These are phyloP conservation scores for Vitis hybrid DNA, from an alignment of 177 flowering plant species.

Conservation along the genomic window DNA sequence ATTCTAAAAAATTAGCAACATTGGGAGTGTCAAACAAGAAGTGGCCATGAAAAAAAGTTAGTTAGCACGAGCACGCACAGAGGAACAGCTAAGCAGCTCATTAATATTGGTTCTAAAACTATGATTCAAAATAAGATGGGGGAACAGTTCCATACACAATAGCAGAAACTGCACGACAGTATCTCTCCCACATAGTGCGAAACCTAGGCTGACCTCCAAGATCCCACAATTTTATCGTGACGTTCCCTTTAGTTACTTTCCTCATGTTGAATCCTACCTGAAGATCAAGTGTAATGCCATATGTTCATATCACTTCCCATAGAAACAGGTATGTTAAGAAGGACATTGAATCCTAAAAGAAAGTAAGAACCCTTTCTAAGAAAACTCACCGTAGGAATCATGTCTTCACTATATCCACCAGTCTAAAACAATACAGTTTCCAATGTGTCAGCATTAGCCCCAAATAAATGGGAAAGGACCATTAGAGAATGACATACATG, in stretches of 20 bases:
- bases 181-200: conserved; percentile 99
- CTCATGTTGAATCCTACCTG: conserved; percentile 99
- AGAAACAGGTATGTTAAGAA: background rate
- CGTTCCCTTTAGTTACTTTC: conserved; percentile 95
- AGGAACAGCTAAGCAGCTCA: too few relatives aligned
- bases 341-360: background rate
- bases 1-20: too few relatives aligned
- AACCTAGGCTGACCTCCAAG: conserved; percentile 99
- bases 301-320: too few relatives aligned
- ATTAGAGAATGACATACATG: background rate
- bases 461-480: background rate
- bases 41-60: too few relatives aligned
- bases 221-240: conserved; percentile 97
- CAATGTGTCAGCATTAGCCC: conserved; percentile 5
- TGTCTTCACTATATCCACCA: conserved; percentile 97
- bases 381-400: conserved; percentile 91
- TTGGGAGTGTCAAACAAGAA: too few relatives aligned
- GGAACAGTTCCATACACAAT: conserved; percentile 61
- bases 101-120: background rate
- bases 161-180: conserved; percentile 96
- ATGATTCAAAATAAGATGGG: background rate
- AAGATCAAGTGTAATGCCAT: background rate
- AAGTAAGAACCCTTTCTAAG: background rate
- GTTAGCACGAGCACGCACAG: too few relatives aligned
- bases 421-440: conserved; percentile 41